Percentiles rank a stretch among this genome's conserved stretches.
Conservation (phyloP, 2,329 filamentous ascomycete species). For the Emergomyces orientalis region DNA sequence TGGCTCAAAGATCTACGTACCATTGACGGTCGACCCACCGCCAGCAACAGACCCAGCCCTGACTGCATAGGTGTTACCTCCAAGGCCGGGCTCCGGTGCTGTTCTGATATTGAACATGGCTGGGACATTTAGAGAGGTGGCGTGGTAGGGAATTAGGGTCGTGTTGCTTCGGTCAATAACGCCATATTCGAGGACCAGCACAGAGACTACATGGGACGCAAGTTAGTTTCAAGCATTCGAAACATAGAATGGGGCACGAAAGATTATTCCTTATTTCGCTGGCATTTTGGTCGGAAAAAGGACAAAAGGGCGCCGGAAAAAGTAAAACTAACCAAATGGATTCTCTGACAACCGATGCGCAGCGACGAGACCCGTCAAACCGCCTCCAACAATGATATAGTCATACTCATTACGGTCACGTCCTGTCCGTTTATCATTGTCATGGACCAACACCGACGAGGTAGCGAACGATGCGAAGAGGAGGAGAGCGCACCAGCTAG, state of each 20-base stretch:
- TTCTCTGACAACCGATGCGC: conserved; percentile 10
- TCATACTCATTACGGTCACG: conserved; percentile 6
- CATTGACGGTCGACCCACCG: conserved; percentile 35
- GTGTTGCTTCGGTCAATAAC: conserved; percentile 16
- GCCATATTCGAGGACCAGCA: conserved; percentile 18
- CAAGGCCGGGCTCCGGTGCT: conserved; percentile 23
- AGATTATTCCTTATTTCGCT: background rate
- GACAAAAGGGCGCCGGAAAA: background rate
- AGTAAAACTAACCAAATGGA: conserved; percentile 2
- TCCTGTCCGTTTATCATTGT: background rate
- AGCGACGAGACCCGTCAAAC: conserved; percentile 9
- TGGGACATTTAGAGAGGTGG: conserved; percentile 15
- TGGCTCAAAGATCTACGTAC: conserved; percentile 18
- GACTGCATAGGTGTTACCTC: conserved; percentile 21
- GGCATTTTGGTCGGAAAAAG: background rate
- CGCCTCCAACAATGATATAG: conserved; percentile 12
- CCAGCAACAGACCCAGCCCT: conserved; percentile 30
- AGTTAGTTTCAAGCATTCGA: background rate
- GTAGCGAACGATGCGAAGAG: conserved; percentile 5
- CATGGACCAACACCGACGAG: background rate
- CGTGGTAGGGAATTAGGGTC: conserved; percentile 13
- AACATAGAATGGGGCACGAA: too few species aligned
- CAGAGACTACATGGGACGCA: conserved; percentile 11
- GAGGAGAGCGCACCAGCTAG: background rate
- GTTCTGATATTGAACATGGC: conserved; percentile 26